Evolutionary conservation across 129 eudicot species (phyloP), one percentile per base, ranked within the genome.

Genomic region (Cynara cardunculus): DNA sequence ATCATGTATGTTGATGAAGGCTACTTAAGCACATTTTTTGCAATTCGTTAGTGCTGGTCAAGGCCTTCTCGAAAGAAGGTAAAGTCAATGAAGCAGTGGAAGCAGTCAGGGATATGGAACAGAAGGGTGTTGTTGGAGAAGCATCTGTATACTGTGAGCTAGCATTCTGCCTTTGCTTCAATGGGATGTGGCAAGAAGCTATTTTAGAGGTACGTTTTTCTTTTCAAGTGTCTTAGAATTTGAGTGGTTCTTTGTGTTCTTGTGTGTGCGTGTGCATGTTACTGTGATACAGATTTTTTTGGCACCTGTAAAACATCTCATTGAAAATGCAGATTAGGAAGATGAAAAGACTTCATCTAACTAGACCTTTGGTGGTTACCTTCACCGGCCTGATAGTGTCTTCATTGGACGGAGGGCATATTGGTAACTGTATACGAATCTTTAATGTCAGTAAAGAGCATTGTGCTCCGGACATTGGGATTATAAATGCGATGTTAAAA

Each of bases 181-280:
- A 95, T 69, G 99, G 99, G 30, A 82, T 92, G 89, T 92, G 97
- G 97, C 90, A 82, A 88, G 97, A 95, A 75, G 97, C 97, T 69
- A 81, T 90, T 77, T 25, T 82, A 53, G 97, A 95, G 99, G 99
- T 95, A 77, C 28, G 24, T n/a, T 61, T 3, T 61, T 72, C 5
- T 44, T 78, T 61, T 62, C 4, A 62, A n/a, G 21, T 34, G 28
- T 41, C 26, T 78, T 72, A 61, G 69, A 24, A 61, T 61, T 61
- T 61, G 28, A 64, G 14, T 59, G 25, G 8, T 7, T 37, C 39
- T 27, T 26, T 39, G 6, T 16, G 37, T 44, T 44, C 24, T 56
- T 56, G 6, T 56, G 21, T n/a, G 8, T 49, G 18, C 14, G 8
- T 41, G 53, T 10, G 13, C 3, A 9, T 64, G 28, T 19, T 64